Conservation (phyloP, 306 rosid species). For the Prunus mume region DNA sequence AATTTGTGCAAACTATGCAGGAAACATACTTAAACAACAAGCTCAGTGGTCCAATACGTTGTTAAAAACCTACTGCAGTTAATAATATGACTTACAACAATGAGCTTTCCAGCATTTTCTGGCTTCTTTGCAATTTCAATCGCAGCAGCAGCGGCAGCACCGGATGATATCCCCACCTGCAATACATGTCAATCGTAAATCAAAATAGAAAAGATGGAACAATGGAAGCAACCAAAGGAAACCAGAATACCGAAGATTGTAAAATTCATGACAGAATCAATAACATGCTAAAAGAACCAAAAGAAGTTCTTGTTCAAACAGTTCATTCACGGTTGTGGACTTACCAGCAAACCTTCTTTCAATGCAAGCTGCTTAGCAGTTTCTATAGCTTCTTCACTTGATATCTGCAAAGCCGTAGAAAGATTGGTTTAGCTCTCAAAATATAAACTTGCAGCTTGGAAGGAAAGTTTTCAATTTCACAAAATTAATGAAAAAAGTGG, state of each 20-base stretch:
- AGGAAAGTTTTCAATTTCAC: background rate
- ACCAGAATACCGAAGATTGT: background rate
- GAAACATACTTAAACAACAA: background rate
- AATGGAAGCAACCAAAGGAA: background rate
- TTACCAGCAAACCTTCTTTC: constrained; percentile 84
- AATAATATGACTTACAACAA: constrained; percentile 66
- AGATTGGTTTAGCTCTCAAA: background rate
- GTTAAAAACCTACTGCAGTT: background rate
- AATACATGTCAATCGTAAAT: constrained; percentile 12
- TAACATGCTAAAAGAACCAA: background rate
- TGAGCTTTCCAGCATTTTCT: constrained; percentile 88
- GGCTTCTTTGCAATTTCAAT: constrained; percentile 77
- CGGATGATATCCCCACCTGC: constrained; percentile 97
- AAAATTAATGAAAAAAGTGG: background rate
- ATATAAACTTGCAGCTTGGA: background rate
- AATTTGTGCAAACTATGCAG: background rate
- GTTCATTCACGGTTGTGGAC: constrained; percentile 20
- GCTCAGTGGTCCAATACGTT: background rate
- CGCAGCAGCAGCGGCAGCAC: constrained; percentile 92
- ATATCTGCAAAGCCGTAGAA: constrained; percentile 50
- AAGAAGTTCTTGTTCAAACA: constrained; percentile 4
- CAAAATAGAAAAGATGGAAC: background rate
- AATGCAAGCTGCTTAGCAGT: constrained; percentile 83
- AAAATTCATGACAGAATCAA: background rate
- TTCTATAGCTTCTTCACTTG: constrained; percentile 88